Evolutionary conservation across 1,284 basidiomycete species (phyloP), one percentile per base, ranked within the genome.

Genomic region (Singerocomus inundabilis): DNA sequence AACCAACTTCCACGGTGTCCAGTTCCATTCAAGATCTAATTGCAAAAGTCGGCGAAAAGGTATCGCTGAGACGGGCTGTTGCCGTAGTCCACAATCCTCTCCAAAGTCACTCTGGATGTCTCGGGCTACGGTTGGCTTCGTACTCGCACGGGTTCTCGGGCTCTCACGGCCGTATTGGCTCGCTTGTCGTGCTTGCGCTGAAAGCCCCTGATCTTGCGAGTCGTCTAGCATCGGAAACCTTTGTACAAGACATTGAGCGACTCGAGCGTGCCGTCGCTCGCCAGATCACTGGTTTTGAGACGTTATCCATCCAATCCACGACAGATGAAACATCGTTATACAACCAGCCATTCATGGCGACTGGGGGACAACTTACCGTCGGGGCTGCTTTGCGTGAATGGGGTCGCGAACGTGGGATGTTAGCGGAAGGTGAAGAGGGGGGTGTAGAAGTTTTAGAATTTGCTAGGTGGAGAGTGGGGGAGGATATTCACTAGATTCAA

Each of bases 11-110:
- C 7, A 91, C 90, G 2, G 82, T 96, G n/a, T 76, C 77, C 28
- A 75, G 77, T 49, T 84, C 90, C 29, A 88, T 98, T 58, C 82
- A 85, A 28, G 84, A 92, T 54, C 74, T 88, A 24, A 86, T 96
- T 50, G 80, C 88, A 18, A 88, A 90, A 61, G 84, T 96, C 13
- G 94, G 94, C 38, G 95, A 98, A 68, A 96, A 95, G 64, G 83
- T 98, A 53, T 78, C 81, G 7, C 72, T 98, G 16, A 78, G 84
- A 42, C 80, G 95, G 46, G 94, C 86, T 1, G 73, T 81, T 18
- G 74, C 83, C 4, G 78, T 94, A 52, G 79, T 84, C n/a, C 80
- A 84, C 38, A 70, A 75, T 16, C 77, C 85, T 5, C 72, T 80
- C 48, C 72, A 72, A 1, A 58, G 67, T 9, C 65, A 72, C 30